Evolutionary conservation across 176 grass and related monocot species (phyloP).

Genomic region (Zizania latifolia): DNA sequence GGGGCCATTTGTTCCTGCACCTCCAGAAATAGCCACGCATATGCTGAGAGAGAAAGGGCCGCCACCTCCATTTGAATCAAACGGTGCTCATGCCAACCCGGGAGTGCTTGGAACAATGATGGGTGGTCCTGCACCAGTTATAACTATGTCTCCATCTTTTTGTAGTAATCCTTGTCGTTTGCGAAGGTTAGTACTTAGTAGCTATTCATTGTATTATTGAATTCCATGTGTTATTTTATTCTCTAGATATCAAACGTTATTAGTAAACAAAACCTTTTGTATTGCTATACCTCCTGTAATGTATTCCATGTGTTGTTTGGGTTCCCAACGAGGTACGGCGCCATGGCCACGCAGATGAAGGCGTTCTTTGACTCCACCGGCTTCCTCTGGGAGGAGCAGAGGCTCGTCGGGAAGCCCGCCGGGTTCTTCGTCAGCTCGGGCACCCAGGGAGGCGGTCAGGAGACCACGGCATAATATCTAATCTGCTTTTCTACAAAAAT

Average conservation of each 20-base stretch:
- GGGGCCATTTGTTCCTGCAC: constrained; percentile 95
- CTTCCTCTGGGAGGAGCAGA: constrained; percentile 65
- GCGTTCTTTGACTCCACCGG: constrained; percentile 83
- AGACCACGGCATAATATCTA: constrained; percentile 72
- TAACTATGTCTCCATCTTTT: no score
- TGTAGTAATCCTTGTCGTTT: constrained; percentile 76
- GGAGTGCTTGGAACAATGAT: constrained; percentile 53
- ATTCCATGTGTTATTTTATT: not conserved
- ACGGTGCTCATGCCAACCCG: constrained; percentile 45
- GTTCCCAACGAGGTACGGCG: constrained; percentile 74
- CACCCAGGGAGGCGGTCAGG: constrained; percentile 80
- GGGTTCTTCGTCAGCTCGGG: constrained; percentile 86
- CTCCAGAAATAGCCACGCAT: constrained; percentile 91
- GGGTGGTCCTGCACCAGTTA: no score
- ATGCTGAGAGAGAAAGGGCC: constrained; percentile 86
- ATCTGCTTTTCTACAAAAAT: not conserved
- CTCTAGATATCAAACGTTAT: not conserved
- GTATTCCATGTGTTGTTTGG: constrained; percentile 57
- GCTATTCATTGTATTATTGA: not conserved
- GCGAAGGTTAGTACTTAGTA: constrained; percentile 61
- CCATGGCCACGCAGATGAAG: constrained; percentile 94
- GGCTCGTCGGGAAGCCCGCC: constrained; percentile 65
- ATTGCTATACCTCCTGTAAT: not conserved
- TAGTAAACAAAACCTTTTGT: not conserved
- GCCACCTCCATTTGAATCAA: constrained; percentile 46